A percentile compares a stretch with the other conserved stretches of the same genome.
Evolutionary conservation across 257 asterid genomes (phyloP).

Genomic region (Gynochthodes officinalis): DNA sequence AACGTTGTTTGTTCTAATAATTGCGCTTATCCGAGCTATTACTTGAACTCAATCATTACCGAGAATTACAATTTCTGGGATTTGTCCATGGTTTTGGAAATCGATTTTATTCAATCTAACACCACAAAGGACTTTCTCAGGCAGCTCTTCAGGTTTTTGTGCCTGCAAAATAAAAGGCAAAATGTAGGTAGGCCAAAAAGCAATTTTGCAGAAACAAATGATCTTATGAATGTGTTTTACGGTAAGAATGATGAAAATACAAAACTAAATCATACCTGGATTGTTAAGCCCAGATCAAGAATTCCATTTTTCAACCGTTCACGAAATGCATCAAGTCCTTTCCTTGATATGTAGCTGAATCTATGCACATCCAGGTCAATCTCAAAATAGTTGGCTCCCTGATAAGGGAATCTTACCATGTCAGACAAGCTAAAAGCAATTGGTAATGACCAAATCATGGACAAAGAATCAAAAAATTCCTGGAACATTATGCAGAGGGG

Average conservation of each 20-base stretch:
- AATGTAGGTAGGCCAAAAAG: no score
- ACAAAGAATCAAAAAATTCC: background rate
- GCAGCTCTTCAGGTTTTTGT: conserved; percentile 69
- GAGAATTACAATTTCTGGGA: conserved; percentile 47
- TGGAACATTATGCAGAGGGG: background rate
- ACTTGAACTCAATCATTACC: conserved; percentile 10
- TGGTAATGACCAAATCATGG: background rate
- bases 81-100: conserved; percentile 58
- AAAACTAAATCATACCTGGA: conserved; percentile 62
- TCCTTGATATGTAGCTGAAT: conserved; percentile 85
- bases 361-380: conserved; percentile 94
- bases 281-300: conserved; percentile 80
- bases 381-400: conserved; percentile 83
- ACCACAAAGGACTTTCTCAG: conserved; percentile 84
- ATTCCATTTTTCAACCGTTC: conserved; percentile 71
- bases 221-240: no score
- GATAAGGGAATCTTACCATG: conserved; percentile 18
- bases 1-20: background rate
- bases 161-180: conserved; percentile 46
- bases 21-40: background rate
- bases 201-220: no score
- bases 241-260: no score
- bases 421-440: background rate
- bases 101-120: conserved; percentile 64
- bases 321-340: conserved; percentile 71